Evolutionary conservation across 495 filamentous ascomycete species (phyloP), one percentile per base, ranked within the genome.

Genomic region (Sphaerosporella brunnea): DNA sequence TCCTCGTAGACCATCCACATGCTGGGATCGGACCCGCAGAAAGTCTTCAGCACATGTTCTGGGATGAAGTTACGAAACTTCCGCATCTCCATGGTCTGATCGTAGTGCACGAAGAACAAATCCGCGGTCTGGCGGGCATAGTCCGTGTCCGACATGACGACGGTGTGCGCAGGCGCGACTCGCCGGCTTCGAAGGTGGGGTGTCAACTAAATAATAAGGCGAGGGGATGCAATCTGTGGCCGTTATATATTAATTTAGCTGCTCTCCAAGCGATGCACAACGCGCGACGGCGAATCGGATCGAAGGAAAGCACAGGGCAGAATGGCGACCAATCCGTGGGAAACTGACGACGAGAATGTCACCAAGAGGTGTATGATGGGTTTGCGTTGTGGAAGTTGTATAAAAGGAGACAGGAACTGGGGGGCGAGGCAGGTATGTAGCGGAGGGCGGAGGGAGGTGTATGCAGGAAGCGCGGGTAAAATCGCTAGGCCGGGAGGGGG

Each of bases 1-100:
- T 58, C 54, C 37, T 59, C 53, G 45, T 60, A 60, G 48, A 54
- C 53, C 47, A 54, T 35, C 56, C 52, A 55, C 45, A 60, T 53
- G 15, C 60, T 56, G 40, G 42, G 56, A 23, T 52, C 53, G 23
- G 47, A 57, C 37, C 54, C 51, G 48, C 55, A 60, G 49, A 61
- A 61, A 1, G 50, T 60, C 16, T 51, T 46, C 11, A 61, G 50
- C 19, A 61, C 53, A 51, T 58, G 51, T 26, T 49, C 43, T 10
- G 58, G 58, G 15, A 61, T 32, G 34, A 56, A 60, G 32, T 57
- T 59, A 40, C 58, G 48, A 38, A 51, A 60, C 11, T 53, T 53
- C 36, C 59, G 57, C 15, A 61, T 47, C 18, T 55, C 50, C n/a
- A 49, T 45, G n/a, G 53, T 47, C 23, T 53, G 57, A 43, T 61